phyloP scores from a whole-genome alignment of 345 rosid species.

The Triadica sebifera region DNA sequence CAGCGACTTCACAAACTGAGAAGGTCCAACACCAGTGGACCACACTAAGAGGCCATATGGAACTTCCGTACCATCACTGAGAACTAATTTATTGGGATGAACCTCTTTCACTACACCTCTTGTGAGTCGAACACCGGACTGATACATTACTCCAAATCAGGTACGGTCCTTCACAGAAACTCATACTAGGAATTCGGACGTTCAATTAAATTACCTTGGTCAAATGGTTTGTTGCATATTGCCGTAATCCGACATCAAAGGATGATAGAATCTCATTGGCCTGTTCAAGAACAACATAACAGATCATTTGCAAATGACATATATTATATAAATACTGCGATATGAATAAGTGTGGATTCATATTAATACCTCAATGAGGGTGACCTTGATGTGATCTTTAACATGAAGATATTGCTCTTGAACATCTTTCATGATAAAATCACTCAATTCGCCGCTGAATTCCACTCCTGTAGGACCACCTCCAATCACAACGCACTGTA shows the following conservation, averaged over 20 bases:
- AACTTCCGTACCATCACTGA: constrained; percentile 59
- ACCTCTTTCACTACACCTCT: constrained; percentile 62
- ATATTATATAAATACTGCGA: not conserved
- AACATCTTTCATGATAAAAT: constrained; percentile 89
- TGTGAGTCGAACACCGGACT: constrained; percentile 53
- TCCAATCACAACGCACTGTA: constrained; percentile 90
- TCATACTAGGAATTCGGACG: not conserved
- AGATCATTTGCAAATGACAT: not conserved
- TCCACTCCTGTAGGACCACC: constrained; percentile 99
- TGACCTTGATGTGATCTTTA: constrained; percentile 72
- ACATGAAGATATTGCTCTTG: constrained; percentile 64
- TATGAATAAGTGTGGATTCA: not conserved
- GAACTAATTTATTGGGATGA: constrained; percentile 44
- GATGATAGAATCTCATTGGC: constrained; percentile 84
- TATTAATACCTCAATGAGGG: constrained; percentile 83
- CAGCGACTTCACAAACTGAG: constrained; percentile 54
- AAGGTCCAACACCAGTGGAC: constrained; percentile 96
- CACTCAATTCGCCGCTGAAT: constrained; percentile 93
- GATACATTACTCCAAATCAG: constrained; percentile 21
- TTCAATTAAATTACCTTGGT: constrained; percentile 43
- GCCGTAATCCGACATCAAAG: constrained; percentile 64
- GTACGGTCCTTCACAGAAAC: constrained; percentile 3
- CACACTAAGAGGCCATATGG: constrained; percentile 85
- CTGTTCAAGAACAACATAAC: constrained; percentile 29
- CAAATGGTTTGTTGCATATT: constrained; percentile 64